Evolutionary conservation across 306 rosid genomes (phyloP), one percentile per base, ranked within the genome.

Genomic region (Fragaria ananassa): DNA sequence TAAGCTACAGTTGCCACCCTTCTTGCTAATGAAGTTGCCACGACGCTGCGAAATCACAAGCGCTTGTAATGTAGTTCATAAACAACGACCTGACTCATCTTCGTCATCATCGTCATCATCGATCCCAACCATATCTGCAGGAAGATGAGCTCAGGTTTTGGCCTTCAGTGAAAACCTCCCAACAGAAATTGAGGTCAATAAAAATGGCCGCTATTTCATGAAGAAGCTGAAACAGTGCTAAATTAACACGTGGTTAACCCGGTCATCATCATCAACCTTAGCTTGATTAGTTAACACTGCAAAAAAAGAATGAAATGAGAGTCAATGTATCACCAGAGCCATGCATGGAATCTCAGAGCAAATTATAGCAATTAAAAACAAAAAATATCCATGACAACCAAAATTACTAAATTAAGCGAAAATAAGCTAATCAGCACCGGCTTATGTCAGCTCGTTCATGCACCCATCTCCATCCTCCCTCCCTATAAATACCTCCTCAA

Each of bases 401-500:
- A 74, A 80, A 73, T 64, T 42, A 77, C 65, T 50, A 60, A 76
- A 57, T 23, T 70, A 81, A 44, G 31, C 9, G 19, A 2, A 10
- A 42, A 8, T 42, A 10, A 35, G 2, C 6, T 13, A 45, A 41
- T 44, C 31, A 56, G 62, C 72, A 45, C 37, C 21, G 5, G 37
- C 80, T 35, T 35, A 42, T 53, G 19, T 15, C 50, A 65, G 74
- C 71, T 79, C 72, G 72, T 86, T 64, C 90, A 86, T 81, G 88
- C 49, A 86, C 81, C 86, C 13, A 80, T 46, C 10, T 41, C 70
- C 45, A n/a, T 21, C 14, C 10, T 66, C 35, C 8, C 7, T 8
- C 9, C 65, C 87, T 86, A 86, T 86, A 86, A 67, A 81, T 81
- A 81, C 82, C 79, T 4, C 19, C 49, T 19, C 41, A 17, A 27